These are phyloP conservation scores for Venturia effusa DNA, from an alignment of 2,329 filamentous ascomycete genomes.

Conservation along the genomic window DNA sequence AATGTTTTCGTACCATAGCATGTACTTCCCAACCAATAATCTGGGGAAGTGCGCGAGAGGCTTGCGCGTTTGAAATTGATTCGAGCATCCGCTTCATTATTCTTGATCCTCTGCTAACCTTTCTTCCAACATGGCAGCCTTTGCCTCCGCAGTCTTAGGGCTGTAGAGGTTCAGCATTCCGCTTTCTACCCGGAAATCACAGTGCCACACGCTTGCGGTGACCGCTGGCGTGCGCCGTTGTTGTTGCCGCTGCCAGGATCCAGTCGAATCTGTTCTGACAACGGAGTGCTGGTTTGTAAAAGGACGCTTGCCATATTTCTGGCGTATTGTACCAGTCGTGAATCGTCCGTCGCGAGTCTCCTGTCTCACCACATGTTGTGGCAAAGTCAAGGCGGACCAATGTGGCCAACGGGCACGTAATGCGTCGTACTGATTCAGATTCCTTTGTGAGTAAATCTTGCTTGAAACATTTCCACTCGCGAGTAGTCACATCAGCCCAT, in stretches of 20 bases:
- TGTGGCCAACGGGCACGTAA: neutral
- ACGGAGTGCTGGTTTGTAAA: neutral
- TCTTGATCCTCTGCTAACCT: neutral
- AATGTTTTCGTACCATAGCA: no score
- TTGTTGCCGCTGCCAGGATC: neutral
- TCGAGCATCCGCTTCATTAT: neutral
- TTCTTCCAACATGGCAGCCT: neutral
- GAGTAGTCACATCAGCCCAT: neutral
- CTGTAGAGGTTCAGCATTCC: neutral
- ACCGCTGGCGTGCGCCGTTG: neutral
- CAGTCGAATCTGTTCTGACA: neutral
- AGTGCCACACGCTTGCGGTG: neutral
- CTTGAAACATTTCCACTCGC: neutral
- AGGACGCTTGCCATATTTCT: neutral
- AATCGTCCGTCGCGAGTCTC: neutral
- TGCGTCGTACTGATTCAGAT: neutral
- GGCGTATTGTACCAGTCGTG: neutral
- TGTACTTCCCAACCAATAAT: neutral
- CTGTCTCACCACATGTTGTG: neutral
- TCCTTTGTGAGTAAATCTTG: neutral
- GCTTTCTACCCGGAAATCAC: neutral
- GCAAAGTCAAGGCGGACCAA: neutral
- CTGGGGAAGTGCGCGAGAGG: neutral
- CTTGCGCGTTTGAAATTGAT: neutral
- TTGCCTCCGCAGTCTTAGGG: neutral